Evolutionary conservation across 106 monocot genomes (phyloP).

Genomic region (Acanthochlamys bracteata): DNA sequence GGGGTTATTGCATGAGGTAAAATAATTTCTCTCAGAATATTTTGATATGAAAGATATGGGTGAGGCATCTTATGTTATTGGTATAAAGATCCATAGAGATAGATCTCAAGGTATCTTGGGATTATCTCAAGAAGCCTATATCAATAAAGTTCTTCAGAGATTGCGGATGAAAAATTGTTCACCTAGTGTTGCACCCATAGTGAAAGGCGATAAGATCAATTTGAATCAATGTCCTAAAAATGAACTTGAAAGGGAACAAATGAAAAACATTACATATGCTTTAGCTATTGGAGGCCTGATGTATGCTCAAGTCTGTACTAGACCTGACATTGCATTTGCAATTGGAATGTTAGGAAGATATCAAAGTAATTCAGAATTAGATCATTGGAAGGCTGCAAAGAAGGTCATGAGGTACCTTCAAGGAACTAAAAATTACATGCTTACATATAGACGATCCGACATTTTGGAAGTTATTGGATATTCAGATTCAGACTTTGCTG

Average conservation of each 20-base stretch:
- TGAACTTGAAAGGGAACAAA: background rate
- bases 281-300: background rate
- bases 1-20: too few relatives aligned
- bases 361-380: slow-evolving; percentile 2
- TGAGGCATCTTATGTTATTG: slow-evolving; percentile 1
- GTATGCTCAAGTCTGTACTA: slow-evolving; percentile 1
- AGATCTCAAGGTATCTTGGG: background rate
- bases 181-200: background rate
- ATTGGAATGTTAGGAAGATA: slow-evolving; percentile 1
- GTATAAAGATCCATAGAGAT: background rate
- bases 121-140: slow-evolving; percentile 1
- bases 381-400: slow-evolving; percentile 4
- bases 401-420: slow-evolving; percentile 4
- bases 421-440: slow-evolving; percentile 5
- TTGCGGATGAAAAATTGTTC: background rate
- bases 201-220: background rate
- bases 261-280: slow-evolving; percentile 1
- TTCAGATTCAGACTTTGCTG: slow-evolving; percentile 4
- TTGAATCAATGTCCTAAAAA: background rate
- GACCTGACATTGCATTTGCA: slow-evolving; percentile 1
- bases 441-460: background rate
- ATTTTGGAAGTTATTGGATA: background rate
- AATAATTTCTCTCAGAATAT: too few relatives aligned
- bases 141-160: background rate
- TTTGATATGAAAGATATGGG: background rate